Evolutionary conservation across 441 rosid species (phyloP).

Genomic region (Gossypium gossypioides): DNA sequence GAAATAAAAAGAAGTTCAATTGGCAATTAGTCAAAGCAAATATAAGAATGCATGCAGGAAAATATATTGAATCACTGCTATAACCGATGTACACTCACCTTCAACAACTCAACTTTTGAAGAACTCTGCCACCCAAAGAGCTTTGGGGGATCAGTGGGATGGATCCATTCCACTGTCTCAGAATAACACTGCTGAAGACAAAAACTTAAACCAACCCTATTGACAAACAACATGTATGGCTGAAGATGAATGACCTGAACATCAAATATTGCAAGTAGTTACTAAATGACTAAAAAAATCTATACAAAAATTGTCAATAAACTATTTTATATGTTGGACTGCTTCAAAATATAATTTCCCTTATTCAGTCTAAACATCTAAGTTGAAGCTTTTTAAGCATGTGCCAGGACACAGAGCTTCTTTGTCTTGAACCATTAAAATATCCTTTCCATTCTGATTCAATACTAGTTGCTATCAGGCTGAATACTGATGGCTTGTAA

Average conservation of each 20-base stretch:
- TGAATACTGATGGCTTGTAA: neutral
- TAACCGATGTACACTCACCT: slow-evolving; percentile 23
- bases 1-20: slow-evolving; percentile 21
- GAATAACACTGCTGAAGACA: slow-evolving; percentile 89
- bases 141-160: slow-evolving; percentile 87
- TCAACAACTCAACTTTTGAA: slow-evolving; percentile 55
- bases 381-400: neutral
- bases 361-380: neutral
- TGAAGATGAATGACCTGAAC: slow-evolving; percentile 90
- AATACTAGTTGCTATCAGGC: neutral
- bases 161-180: slow-evolving; percentile 71
- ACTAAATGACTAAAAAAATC: slow-evolving; percentile 5
- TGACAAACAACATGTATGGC: slow-evolving; percentile 77
- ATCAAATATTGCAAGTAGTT: slow-evolving; percentile 17
- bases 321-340: neutral
- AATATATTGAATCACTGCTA: neutral
- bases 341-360: neutral
- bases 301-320: slow-evolving; percentile 5
- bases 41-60: neutral
- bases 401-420: neutral
- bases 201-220: slow-evolving; percentile 67
- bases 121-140: slow-evolving; percentile 70
- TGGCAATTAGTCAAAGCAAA: slow-evolving; percentile 7
- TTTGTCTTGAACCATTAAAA: slow-evolving; percentile 3
- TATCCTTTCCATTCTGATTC: neutral